These are phyloP conservation scores for Penicillium coffeae DNA, from an alignment of 495 filamentous ascomycete genomes.

Conservation along the genomic window DNA sequence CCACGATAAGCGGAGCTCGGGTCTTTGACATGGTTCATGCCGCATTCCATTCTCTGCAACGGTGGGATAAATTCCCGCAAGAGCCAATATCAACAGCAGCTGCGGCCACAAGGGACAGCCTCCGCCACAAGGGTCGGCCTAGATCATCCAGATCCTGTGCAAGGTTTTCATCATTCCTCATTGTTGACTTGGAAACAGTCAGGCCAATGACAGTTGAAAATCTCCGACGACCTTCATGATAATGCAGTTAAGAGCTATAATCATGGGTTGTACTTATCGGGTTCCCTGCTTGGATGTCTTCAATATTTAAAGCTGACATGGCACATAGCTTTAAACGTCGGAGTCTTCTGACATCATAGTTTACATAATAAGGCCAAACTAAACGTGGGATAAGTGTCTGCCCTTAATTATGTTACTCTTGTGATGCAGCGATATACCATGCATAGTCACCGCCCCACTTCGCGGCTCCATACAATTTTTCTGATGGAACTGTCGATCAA, in stretches of 20 bases:
- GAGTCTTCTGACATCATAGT: background rate
- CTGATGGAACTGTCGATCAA: background rate
- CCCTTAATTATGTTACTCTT: too few relatives aligned
- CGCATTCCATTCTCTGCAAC: constrained; percentile 4
- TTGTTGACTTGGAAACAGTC: constrained; percentile 5
- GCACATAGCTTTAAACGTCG: background rate
- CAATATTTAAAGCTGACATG: background rate
- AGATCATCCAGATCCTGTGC: constrained; percentile 1
- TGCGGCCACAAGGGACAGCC: constrained; percentile 2
- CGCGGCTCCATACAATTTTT: constrained; percentile 5
- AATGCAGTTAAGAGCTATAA: background rate
- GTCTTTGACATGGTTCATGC: background rate
- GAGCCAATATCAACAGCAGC: background rate
- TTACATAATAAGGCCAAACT: too few relatives aligned
- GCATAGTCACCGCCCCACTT: constrained; percentile 8
- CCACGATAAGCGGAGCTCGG: constrained; percentile 1
- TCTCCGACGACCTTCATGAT: background rate
- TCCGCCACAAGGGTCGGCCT: constrained; percentile 4
- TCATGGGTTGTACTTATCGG: background rate
- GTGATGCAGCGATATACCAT: background rate
- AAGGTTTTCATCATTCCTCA: constrained; percentile 4
- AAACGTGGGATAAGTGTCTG: too few relatives aligned
- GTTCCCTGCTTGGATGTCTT: background rate
- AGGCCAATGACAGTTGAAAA: background rate
- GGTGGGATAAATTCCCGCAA: constrained; percentile 5